Evolutionary conservation across 2,329 filamentous ascomycete genomes (phyloP), one percentile per base, ranked within the genome.

Genomic region (Cytospora schulzeri): DNA sequence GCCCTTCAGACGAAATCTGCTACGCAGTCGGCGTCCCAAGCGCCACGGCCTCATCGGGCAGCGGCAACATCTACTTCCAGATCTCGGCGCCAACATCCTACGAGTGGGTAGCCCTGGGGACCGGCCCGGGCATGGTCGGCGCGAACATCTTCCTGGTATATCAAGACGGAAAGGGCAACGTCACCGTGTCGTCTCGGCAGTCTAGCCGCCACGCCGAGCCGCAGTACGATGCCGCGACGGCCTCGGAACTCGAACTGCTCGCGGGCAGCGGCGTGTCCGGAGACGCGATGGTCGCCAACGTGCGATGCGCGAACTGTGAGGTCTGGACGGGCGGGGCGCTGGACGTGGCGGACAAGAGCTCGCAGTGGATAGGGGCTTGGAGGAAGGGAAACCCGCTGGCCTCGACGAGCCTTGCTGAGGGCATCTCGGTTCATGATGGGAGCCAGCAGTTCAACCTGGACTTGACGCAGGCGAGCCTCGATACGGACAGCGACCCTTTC

Each of bases 81-180:
- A 78, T 90, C 63, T 76, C 76, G n/a, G 85, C 85, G 4, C 83
- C 84, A 1, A 77, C 78, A 2, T 76, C 75, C 7, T 83, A 83
- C 71, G 70, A 73, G 65, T 90, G 87, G 87, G 79, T 87, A 19
- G 83, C 79, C 11, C 76, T 89, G 22, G 87, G 85, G 33, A 84
- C 83, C 35, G 87, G 87, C 54, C 69, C 71, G 0, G 65, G 68
- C 51, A 90, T 90, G 87, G 50, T 72, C 17, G 83, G 80, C 35
- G 73, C 86, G 57, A 83, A 86, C 71, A 87, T 89, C 64, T 88
- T 90, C 71, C 68, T 90, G 70, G 78, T 89, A 68, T 90, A 90
- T 73, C 75, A 83, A 54, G 79, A 87, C 68, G 84, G 85, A 65
- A 68, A 69, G 4, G 82, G 83, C 66, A 88, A 89, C 70, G 79